Conservation (phyloP, 2,329 filamentous ascomycete species). For the Cadophora malorum region DNA sequence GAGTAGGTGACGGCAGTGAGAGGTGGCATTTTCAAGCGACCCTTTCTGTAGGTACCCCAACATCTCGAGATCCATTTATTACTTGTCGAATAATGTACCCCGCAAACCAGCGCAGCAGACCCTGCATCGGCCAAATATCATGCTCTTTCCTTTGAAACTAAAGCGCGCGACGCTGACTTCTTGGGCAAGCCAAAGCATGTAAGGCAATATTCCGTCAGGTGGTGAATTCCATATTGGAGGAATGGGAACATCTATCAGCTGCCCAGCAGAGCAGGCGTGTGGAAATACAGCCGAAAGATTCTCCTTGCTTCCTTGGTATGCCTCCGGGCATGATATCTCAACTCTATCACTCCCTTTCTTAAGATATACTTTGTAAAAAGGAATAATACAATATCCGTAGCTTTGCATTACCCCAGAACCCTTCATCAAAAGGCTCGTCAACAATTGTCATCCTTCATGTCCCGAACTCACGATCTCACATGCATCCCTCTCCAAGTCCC, state of each 20-base stretch:
- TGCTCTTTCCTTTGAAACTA: background rate
- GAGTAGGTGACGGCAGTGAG: background rate
- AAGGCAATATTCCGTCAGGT: too few relatives aligned
- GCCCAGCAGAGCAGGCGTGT: too few relatives aligned
- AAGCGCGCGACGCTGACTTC: background rate
- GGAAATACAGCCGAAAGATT: background rate
- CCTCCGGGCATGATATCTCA: background rate
- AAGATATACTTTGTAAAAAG: too few relatives aligned
- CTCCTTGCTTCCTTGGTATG: background rate
- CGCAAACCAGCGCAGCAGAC: background rate
- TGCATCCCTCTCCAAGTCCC: background rate
- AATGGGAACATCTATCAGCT: too few relatives aligned
- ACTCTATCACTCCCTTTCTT: too few relatives aligned
- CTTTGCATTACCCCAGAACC: background rate
- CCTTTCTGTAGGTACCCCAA: background rate
- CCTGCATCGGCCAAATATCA: background rate
- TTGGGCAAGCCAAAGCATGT: too few relatives aligned
- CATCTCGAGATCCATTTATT: background rate
- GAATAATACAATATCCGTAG: background rate
- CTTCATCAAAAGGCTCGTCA: background rate
- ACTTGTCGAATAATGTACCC: background rate
- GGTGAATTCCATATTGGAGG: too few relatives aligned
- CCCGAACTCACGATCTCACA: background rate
- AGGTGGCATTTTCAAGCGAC: conserved; percentile 5
- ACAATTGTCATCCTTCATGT: background rate